Evolutionary conservation across 1,284 basidiomycete genomes (phyloP).

Genomic region (Peniophora sp.): DNA sequence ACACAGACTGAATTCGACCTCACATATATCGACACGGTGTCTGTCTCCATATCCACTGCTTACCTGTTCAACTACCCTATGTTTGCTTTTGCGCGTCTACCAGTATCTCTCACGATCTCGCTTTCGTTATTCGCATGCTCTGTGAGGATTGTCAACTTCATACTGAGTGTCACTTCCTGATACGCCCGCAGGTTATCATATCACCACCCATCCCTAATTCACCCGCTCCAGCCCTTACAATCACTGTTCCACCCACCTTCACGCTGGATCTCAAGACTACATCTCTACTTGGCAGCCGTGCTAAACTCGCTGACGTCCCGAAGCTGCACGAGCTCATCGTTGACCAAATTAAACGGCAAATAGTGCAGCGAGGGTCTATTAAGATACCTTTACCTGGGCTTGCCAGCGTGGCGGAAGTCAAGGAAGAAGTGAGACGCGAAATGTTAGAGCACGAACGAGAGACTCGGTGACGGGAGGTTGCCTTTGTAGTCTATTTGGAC

Average conservation of each 20-base stretch:
- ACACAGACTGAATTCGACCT: conserved; percentile 61
- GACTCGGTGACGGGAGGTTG: no score
- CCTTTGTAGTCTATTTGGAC: no score
- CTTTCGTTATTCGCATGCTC: conserved; percentile 68
- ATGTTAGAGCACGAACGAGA: background rate
- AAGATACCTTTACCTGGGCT: conserved; percentile 63
- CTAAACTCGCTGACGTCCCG: conserved; percentile 76
- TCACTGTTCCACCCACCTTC: conserved; percentile 61
- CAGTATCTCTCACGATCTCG: conserved; percentile 70
- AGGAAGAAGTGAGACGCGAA: conserved; percentile 35
- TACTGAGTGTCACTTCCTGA: no score
- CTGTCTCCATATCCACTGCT: conserved; percentile 72
- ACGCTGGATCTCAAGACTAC: conserved; percentile 64
- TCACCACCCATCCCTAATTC: conserved; percentile 19
- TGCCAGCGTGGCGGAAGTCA: conserved; percentile 33
- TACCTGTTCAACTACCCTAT: conserved; percentile 79
- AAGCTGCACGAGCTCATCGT: conserved; percentile 79
- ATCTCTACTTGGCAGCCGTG: conserved; percentile 75
- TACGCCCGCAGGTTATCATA: conserved; percentile 26
- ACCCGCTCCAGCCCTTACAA: conserved; percentile 35
- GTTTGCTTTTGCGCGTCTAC: conserved; percentile 70
- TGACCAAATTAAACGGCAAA: conserved; percentile 43
- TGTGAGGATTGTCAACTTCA: conserved; percentile 28
- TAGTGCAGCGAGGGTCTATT: conserved; percentile 60
- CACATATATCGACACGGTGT: conserved; percentile 62